These are phyloP conservation scores for Penicillium maclennaniae DNA, from an alignment of 495 filamentous ascomycete species.

Conservation along the genomic window DNA sequence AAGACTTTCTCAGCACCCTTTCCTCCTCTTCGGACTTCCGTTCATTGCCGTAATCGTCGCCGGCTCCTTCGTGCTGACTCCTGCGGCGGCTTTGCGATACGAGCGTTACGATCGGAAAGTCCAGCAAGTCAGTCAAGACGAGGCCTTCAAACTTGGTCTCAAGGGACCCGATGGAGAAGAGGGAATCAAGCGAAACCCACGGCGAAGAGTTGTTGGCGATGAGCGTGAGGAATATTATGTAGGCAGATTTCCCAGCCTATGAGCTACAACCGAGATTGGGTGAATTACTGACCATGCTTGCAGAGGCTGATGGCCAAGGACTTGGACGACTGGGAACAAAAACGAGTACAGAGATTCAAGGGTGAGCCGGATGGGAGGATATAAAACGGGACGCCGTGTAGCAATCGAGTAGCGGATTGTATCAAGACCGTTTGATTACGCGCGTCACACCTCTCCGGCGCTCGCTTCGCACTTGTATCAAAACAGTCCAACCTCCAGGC, in stretches of 20 bases:
- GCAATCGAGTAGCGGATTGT: neutral
- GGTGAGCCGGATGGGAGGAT: constrained; percentile 87
- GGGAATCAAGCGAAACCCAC: constrained; percentile 45
- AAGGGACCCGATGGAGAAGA: constrained; percentile 43
- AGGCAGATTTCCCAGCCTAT: constrained; percentile 25
- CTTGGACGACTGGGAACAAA: constrained; percentile 94
- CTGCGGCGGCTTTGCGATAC: constrained; percentile 88
- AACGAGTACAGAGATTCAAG: constrained; percentile 77
- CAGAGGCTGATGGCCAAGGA: constrained; percentile 89
- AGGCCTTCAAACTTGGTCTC: constrained; percentile 70
- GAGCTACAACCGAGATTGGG: neutral
- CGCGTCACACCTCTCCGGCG: neutral
- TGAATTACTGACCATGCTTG: neutral
- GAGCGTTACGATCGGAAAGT: constrained; percentile 88
- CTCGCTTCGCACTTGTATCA: neutral
- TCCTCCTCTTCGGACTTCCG: constrained; percentile 91
- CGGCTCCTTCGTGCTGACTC: constrained; percentile 89
- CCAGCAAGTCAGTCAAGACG: constrained; percentile 73
- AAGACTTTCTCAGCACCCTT: constrained; percentile 68
- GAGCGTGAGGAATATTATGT: constrained; percentile 94
- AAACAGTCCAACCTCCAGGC: neutral
- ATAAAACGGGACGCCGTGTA: constrained; percentile 34
- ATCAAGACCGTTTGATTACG: neutral
- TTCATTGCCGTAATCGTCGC: constrained; percentile 91
- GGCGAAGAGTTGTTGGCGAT: constrained; percentile 48